A percentile compares a stretch with the other conserved stretches of the same genome.
Evolutionary conservation across 1,284 basidiomycete genomes (phyloP).

Genomic region (Pseudozyma flocculosa): DNA sequence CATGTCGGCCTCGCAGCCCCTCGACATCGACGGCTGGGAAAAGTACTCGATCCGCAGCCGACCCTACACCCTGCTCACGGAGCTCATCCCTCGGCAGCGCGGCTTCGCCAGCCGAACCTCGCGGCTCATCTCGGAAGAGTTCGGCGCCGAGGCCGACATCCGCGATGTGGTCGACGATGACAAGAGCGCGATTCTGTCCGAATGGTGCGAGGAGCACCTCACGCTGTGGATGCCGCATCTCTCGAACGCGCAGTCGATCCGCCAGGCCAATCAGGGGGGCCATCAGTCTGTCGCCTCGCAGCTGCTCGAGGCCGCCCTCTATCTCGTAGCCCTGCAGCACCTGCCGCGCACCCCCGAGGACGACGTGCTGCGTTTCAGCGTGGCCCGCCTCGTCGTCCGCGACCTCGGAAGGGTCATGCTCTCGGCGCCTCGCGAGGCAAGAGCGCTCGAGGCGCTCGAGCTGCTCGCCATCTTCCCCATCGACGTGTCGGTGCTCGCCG

Average conservation of each 20-base stretch:
- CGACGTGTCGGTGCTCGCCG: constrained; percentile 24
- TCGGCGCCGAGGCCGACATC: constrained; percentile 28
- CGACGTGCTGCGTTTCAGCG: constrained; percentile 21
- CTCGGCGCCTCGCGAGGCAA: constrained; percentile 17
- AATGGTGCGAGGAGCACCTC: constrained; percentile 31
- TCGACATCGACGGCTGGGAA: constrained; percentile 23
- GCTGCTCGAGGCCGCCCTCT: constrained; percentile 27
- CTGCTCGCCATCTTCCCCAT: constrained; percentile 27
- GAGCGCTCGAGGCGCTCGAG: constrained; percentile 24
- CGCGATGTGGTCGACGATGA: constrained; percentile 17
- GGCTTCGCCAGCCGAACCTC: constrained; percentile 27
- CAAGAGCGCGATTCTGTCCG: constrained; percentile 26
- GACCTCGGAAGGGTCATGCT: constrained; percentile 25
- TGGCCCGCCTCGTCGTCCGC: constrained; percentile 21
- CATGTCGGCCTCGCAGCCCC: neutral
- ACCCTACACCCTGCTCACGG: constrained; percentile 26
- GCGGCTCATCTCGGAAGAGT: constrained; percentile 29
- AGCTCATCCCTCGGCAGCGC: constrained; percentile 23
- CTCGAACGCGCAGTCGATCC: constrained; percentile 21
- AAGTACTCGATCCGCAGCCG: constrained; percentile 25
- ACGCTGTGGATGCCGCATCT: constrained; percentile 26
- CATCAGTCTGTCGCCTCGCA: constrained; percentile 26
- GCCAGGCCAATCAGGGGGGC: constrained; percentile 18
- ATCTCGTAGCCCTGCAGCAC: constrained; percentile 27
- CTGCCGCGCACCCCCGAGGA: constrained; percentile 21